Evolutionary conservation across 2,329 filamentous ascomycete genomes (phyloP).

Genomic region (Albophoma yamanashiensis): DNA sequence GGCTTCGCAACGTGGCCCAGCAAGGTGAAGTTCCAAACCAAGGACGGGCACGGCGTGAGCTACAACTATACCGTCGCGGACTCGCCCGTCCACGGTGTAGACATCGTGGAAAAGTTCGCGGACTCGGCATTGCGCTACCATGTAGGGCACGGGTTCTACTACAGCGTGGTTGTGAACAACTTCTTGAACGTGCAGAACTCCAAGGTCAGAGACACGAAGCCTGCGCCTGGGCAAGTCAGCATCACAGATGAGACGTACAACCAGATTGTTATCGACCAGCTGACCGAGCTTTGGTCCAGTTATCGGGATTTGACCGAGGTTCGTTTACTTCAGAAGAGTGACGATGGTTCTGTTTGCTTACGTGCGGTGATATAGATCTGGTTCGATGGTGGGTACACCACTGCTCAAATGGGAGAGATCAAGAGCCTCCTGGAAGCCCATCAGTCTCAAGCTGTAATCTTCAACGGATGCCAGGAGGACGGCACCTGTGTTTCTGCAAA

Average conservation of each 20-base stretch:
- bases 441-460: slow-evolving; percentile 12
- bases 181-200: slow-evolving; percentile 15
- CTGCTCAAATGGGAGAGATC: slow-evolving; percentile 9
- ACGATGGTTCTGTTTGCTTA: neutral
- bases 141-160: slow-evolving; percentile 18
- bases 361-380: slow-evolving; percentile 10
- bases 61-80: slow-evolving; percentile 17
- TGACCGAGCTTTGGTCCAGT: slow-evolving; percentile 12
- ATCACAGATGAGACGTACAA: slow-evolving; percentile 13
- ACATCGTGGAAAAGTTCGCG: slow-evolving; percentile 13
- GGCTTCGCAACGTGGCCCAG: slow-evolving; percentile 18
- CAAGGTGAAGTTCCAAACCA: slow-evolving; percentile 12
- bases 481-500: slow-evolving; percentile 11
- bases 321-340: neutral
- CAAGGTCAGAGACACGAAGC: slow-evolving; percentile 6
- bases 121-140: slow-evolving; percentile 13
- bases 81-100: slow-evolving; percentile 11
- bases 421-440: slow-evolving; percentile 8
- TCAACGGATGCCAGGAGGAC: slow-evolving; percentile 11
- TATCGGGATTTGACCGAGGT: slow-evolving; percentile 14
- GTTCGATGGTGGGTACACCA: slow-evolving; percentile 15
- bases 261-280: slow-evolving; percentile 12
- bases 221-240: slow-evolving; percentile 9
- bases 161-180: slow-evolving; percentile 18
- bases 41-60: slow-evolving; percentile 10